These are phyloP conservation scores for Mikania micrantha DNA, from an alignment of 129 eudicot genomes.

Conservation along the genomic window DNA sequence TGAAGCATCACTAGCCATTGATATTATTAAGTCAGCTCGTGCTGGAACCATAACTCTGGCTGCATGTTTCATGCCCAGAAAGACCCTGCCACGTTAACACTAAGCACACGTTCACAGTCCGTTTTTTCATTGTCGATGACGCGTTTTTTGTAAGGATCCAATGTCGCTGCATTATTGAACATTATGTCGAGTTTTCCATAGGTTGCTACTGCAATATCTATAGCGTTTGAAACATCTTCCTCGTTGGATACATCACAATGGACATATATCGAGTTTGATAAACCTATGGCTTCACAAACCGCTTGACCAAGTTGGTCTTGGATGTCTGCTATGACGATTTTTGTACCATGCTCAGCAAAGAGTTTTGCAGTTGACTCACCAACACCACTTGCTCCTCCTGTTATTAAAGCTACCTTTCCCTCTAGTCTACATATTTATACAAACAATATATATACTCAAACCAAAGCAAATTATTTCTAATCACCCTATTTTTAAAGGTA, in stretches of 20 bases:
- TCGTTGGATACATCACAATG: constrained; percentile 57
- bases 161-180: constrained; percentile 44
- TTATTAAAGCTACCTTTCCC: constrained; percentile 49
- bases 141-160: constrained; percentile 22
- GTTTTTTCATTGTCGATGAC: constrained; percentile 24
- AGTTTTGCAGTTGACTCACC: constrained; percentile 40
- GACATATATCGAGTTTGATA: constrained; percentile 23
- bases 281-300: constrained; percentile 31
- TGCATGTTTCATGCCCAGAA: constrained; percentile 43
- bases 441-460: no score
- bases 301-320: constrained; percentile 51
- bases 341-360: constrained; percentile 48
- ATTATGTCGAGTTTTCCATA: constrained; percentile 58
- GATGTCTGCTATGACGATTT: constrained; percentile 45
- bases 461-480: neutral
- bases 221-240: constrained; percentile 34
- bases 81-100: constrained; percentile 33
- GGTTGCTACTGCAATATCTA: constrained; percentile 30
- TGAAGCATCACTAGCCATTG: constrained; percentile 34
- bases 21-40: constrained; percentile 36
- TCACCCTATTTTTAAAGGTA: neutral
- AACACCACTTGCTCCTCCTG: constrained; percentile 50
- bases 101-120: constrained; percentile 29
- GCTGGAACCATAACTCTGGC: constrained; percentile 55
- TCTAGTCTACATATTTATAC: constrained; percentile 27